phyloP scores from a whole-genome alignment of 805 yeast species.

The Tetrapisispora iriomotensis region DNA sequence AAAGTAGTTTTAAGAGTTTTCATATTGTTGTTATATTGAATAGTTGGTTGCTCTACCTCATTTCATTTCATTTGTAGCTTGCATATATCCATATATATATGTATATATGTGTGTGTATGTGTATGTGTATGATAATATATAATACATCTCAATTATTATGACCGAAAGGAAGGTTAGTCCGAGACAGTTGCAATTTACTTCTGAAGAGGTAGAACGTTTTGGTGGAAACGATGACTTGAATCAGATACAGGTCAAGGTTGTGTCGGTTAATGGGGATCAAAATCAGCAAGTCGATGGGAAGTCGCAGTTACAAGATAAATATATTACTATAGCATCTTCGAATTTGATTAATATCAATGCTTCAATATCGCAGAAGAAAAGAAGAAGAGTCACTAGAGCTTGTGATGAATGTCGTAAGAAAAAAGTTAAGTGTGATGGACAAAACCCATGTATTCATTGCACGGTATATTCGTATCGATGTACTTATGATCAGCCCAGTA shows the following conservation, averaged over 20 bases:
- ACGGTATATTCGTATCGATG: constrained; percentile 81
- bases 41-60: no score
- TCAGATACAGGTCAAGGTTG: not conserved
- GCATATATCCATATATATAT: not conserved
- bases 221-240: not conserved
- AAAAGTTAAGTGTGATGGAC: constrained; percentile 77
- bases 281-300: not conserved
- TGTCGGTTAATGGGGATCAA: not conserved
- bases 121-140: no score
- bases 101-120: no score
- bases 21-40: no score
- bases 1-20: no score
- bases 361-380: constrained; percentile 8
- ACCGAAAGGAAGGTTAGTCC: not conserved
- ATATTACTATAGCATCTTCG: not conserved
- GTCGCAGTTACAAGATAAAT: no score
- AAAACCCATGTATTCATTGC: constrained; percentile 78
- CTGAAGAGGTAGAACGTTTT: not conserved
- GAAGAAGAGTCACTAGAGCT: constrained; percentile 36
- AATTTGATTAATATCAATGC: not conserved
- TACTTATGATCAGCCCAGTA: constrained; percentile 70
- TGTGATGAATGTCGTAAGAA: constrained; percentile 51
- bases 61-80: not conserved
- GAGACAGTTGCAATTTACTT: not conserved
- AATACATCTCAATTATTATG: no score